Evolutionary conservation across 2,329 filamentous ascomycete species (phyloP), one percentile per base, ranked within the genome.

Genomic region (Pestalotiopsis sp.): DNA sequence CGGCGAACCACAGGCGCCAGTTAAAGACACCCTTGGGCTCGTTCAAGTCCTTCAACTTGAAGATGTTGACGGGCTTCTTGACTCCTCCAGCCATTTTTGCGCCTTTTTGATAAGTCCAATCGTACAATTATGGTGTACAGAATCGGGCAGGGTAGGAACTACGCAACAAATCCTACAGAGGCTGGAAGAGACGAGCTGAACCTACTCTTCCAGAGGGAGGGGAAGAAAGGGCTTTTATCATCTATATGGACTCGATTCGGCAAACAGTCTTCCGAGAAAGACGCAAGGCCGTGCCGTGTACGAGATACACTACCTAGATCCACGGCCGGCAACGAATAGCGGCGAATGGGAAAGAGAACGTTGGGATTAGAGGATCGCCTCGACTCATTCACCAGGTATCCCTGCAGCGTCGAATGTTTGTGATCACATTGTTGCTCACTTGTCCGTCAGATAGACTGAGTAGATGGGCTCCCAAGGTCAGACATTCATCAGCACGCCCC

Each of bases 1-100:
- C 91, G 56, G 91, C 89, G 78, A 92, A 93, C 90, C 91, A 94
- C 69, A 94, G 83, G 58, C 88, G 85, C 91, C 91, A 94, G 81
- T 94, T 94, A 77, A 94, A 88, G 70, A 90, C 86, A 75, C 92
- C 88, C 66, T 85, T 85, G 4, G 92, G 92, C 69, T 92, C 91
- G 68, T 87, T 86, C 62, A 89, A 82, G 70, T 91, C 78, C 74
- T 88, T 85, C 69, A 91, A 79, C 73, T 83, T 86, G 81, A 93
- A 94, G 74, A 93, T 82, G 73, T 88, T 86, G 78, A 77, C 74
- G 48, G 76, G 75, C 67, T 77, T 78, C 72, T 77, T 78, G 61
- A 76, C 75, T 38, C 76, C 75, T 56, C 73, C 74, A 20, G 75
- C 75, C 75, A 77, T 76, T 20, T 61, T 61, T 20, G 30, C 35